Evolutionary conservation across 2,329 filamentous ascomycete genomes (phyloP).

Genomic region (Fusarium scirpi): DNA sequence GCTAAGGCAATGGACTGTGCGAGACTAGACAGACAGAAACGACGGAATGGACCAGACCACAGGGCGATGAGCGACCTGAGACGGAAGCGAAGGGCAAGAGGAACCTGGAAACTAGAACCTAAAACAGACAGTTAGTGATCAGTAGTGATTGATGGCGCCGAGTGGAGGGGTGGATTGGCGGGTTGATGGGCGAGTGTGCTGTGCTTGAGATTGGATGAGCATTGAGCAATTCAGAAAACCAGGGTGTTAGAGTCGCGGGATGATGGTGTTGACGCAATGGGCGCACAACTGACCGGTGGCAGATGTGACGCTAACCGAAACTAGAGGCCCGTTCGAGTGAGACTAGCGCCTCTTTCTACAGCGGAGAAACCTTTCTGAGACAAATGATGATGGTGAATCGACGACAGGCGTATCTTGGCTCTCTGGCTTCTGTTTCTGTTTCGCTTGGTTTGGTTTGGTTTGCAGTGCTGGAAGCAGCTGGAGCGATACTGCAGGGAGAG

Average conservation of each 20-base stretch:
- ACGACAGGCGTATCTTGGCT: conserved; percentile 25
- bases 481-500: background rate
- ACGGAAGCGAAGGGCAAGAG: conserved; percentile 16
- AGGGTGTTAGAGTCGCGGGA: conserved; percentile 37
- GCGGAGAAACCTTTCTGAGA: conserved; percentile 36
- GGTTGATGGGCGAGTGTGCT: conserved; percentile 4
- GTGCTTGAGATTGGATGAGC: conserved; percentile 20
- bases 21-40: conserved; percentile 29
- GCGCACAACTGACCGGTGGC: conserved; percentile 37
- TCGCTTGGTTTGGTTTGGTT: background rate
- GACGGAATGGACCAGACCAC: conserved; percentile 30
- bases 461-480: conserved; percentile 8
- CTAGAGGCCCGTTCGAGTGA: conserved; percentile 34
- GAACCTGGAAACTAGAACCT: conserved; percentile 23
- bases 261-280: conserved; percentile 50
- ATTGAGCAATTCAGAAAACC: conserved; percentile 26
- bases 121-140: background rate
- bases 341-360: conserved; percentile 32
- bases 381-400: conserved; percentile 38
- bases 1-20: conserved; percentile 14
- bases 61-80: conserved; percentile 24
- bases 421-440: background rate
- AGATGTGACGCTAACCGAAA: conserved; percentile 33
- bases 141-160: conserved; percentile 27
- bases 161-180: conserved; percentile 20